Evolutionary conservation across 768 basidiomycete species (phyloP).

Genomic region (Dendrothele bispora): DNA sequence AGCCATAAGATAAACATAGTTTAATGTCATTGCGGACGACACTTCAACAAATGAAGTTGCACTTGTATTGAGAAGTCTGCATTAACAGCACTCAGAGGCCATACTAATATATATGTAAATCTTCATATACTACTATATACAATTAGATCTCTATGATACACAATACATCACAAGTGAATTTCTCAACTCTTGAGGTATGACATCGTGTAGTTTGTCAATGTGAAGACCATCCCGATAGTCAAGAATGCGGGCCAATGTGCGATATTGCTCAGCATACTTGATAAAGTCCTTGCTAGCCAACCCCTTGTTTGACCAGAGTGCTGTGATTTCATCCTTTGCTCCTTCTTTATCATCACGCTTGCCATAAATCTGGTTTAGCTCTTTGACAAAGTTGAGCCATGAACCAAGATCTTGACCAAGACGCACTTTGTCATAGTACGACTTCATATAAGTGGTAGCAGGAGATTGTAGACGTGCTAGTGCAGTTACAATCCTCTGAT

Average conservation of each 20-base stretch:
- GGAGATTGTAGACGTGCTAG: background rate
- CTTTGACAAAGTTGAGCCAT: background rate
- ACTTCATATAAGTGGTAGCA: slow-evolving; percentile 1
- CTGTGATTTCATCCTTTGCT: background rate
- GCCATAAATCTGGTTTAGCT: slow-evolving; percentile 1
- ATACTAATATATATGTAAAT: no score
- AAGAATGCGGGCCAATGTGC: slow-evolving; percentile 1
- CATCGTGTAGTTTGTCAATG: background rate
- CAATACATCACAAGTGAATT: slow-evolving; percentile 1
- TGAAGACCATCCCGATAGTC: background rate
- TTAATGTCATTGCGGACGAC: no score
- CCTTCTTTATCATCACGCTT: background rate
- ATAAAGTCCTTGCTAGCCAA: slow-evolving; percentile 3
- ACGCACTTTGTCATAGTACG: background rate
- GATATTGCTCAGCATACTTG: slow-evolving; percentile 5
- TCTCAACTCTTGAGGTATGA: background rate
- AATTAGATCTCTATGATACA: no score
- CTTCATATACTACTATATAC: no score
- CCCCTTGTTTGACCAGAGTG: background rate
- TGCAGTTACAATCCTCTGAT: background rate
- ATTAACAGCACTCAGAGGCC: no score
- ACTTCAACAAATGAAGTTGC: no score
- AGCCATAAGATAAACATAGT: no score
- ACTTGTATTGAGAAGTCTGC: no score
- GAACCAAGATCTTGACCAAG: background rate